Percentiles rank a stretch among this genome's conserved stretches.
These are phyloP conservation scores for Cucurbitaria berberidis DNA, from an alignment of 2,329 filamentous ascomycete genomes.

Conservation along the genomic window DNA sequence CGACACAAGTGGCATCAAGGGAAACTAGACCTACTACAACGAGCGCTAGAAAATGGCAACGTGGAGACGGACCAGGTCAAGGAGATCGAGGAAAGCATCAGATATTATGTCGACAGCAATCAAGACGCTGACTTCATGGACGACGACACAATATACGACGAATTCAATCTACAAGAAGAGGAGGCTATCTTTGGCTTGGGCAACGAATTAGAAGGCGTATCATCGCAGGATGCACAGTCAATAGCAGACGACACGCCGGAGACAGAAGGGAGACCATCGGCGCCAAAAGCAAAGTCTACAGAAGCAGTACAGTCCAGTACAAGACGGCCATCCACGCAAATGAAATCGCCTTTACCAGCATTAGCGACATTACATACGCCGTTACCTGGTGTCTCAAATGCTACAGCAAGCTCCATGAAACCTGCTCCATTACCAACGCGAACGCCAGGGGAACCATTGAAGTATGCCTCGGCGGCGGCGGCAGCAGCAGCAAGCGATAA, in stretches of 20 bases:
- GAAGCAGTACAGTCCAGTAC: conserved; percentile 64
- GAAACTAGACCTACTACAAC: conserved; percentile 88
- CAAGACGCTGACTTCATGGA: conserved; percentile 89
- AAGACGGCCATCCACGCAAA: conserved; percentile 82
- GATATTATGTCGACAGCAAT: conserved; percentile 92
- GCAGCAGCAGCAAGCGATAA: conserved; percentile 91
- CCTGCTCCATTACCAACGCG: conserved; percentile 85
- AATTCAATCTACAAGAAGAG: conserved; percentile 89
- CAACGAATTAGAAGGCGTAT: conserved; percentile 81
- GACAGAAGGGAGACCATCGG: conserved; percentile 55
- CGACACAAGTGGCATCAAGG: conserved; percentile 96
- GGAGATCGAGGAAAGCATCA: conserved; percentile 88
- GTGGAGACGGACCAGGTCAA: conserved; percentile 87
- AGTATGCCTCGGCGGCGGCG: conserved; percentile 95
- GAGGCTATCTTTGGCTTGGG: conserved; percentile 85
- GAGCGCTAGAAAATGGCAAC: conserved; percentile 89
- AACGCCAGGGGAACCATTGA: conserved; percentile 86
- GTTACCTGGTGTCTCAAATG: conserved; percentile 65
- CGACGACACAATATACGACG: conserved; percentile 94
- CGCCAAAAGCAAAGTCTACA: conserved; percentile 62
- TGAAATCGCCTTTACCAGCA: conserved; percentile 93
- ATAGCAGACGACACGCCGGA: conserved; percentile 83
- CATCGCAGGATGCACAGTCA: conserved; percentile 95
- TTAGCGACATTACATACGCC: conserved; percentile 87
- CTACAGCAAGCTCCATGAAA: conserved; percentile 77